Evolutionary conservation across 2,329 filamentous ascomycete genomes (phyloP), one percentile per base, ranked within the genome.

Genomic region (Sporothrix globosa): DNA sequence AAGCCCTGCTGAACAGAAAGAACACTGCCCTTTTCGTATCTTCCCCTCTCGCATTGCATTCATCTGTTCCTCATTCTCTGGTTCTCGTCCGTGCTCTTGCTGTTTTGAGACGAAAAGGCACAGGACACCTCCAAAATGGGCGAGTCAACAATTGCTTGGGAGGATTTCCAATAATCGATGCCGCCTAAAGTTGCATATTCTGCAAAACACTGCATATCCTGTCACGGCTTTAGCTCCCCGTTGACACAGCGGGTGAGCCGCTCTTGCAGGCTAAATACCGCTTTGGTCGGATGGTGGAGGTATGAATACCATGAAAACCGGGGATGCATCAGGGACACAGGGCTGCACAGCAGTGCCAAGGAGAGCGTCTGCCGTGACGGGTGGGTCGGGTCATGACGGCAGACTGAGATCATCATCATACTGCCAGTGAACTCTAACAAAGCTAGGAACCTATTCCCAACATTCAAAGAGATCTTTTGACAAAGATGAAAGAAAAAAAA

Each of bases 311-410:
- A 14, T 44, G n/a, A 60, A 27, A 27, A 17, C 27, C 24, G 14
- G 24, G 46, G 27, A 66, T 52, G 46, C 46, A 39, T 66, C 46
- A 50, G 14, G 46, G 3, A 30, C 46, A 14, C 24, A 66, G 61
- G 46, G 61, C 61, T 52, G 61, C 2, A 48, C 27, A 66, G 46
- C 46, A 66, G 27, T 66, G 46, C 61, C 61, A 52, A 66, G 61
- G 34, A 66, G 61, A 66, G 24, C 46, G 52, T 66, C 61, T 52
- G 46, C 61, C 61, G 46, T 46, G 46, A 52, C 1, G 27, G 24
- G 46, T 24, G 14, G 44, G 24, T 34, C 21, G 50, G 34, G 11
- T 21, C 14, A 44, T 41, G 56, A 41, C 56, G 34, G 19, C 9
- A 21, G 4, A 24, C 30, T 60, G 30, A 60, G n/a, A 4, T 60